These are phyloP conservation scores for Pleoardoris graminearum DNA, from an alignment of 2,329 filamentous ascomycete genomes.

Conservation along the genomic window DNA sequence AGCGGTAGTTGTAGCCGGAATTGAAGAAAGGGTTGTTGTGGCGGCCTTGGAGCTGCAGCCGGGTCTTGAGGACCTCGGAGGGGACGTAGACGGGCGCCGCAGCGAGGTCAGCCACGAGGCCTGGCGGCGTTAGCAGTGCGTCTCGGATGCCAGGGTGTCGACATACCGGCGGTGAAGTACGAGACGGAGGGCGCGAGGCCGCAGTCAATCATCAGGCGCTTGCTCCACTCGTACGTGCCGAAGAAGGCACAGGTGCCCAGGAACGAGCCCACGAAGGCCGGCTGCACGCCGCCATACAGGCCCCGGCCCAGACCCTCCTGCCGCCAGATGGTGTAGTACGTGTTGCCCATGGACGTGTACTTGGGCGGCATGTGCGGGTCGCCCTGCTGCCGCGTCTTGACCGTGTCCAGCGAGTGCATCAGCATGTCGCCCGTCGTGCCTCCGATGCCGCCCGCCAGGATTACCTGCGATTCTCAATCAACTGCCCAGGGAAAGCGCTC, in stretches of 20 bases:
- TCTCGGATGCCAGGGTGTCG: too few species aligned
- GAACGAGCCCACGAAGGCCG: conserved; percentile 89
- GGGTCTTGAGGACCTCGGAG: conserved; percentile 96
- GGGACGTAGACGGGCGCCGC: conserved; percentile 94
- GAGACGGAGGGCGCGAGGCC: conserved; percentile 81
- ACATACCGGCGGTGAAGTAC: conserved; percentile 77
- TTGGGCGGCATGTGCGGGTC: conserved; percentile 91
- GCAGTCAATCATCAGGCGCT: conserved; percentile 81
- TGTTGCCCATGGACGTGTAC: conserved; percentile 86
- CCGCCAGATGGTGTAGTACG: conserved; percentile 89
- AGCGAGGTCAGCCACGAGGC: conserved; percentile 90
- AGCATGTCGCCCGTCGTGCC: conserved; percentile 94
- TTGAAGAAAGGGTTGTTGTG: conserved; percentile 93
- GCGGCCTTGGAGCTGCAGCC: conserved; percentile 89
- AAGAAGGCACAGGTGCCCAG: conserved; percentile 95
- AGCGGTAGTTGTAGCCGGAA: conserved; percentile 94
- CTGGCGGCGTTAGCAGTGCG: conserved; percentile 55
- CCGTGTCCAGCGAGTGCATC: conserved; percentile 98
- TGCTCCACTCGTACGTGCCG: conserved; percentile 93
- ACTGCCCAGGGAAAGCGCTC: conserved; percentile 10
- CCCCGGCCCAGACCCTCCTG: conserved; percentile 88
- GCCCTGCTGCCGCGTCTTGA: conserved; percentile 97
- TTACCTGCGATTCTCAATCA: conserved; percentile 63
- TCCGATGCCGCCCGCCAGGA: conserved; percentile 92
- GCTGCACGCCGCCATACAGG: conserved; percentile 90